These are phyloP conservation scores for Ogataea degrootiae DNA, from an alignment of 805 yeast genomes.

Conservation along the genomic window DNA sequence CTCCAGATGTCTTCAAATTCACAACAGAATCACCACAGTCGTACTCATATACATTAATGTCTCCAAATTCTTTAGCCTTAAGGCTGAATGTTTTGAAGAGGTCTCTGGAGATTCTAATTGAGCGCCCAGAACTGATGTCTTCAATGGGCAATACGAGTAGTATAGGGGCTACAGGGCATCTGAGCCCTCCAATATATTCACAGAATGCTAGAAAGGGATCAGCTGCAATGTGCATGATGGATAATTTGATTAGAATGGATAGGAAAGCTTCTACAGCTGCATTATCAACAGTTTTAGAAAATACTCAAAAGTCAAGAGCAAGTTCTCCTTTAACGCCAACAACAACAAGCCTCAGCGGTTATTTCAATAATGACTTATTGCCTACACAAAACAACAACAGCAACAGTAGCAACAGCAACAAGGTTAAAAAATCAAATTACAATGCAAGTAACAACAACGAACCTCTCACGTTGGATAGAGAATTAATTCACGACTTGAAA, in stretches of 20 bases:
- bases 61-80: slow-evolving; percentile 75
- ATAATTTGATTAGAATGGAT: slow-evolving; percentile 30
- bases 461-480: slow-evolving; percentile 9
- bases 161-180: not conserved
- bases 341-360: not conserved
- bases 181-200: not conserved
- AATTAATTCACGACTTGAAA: slow-evolving; percentile 38
- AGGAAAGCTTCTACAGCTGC: slow-evolving; percentile 44
- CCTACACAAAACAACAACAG: not conserved
- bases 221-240: slow-evolving; percentile 16
- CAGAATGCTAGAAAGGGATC: slow-evolving; percentile 12
- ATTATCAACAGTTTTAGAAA: slow-evolving; percentile 39
- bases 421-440: not conserved
- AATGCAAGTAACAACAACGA: not conserved
- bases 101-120: slow-evolving; percentile 67
- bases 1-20: slow-evolving; percentile 50
- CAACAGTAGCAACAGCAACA: not conserved
- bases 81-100: slow-evolving; percentile 70
- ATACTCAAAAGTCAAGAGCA: slow-evolving; percentile 20
- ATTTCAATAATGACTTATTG: not conserved
- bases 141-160: slow-evolving; percentile 9
- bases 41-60: slow-evolving; percentile 76
- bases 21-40: slow-evolving; percentile 81
- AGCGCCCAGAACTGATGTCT: slow-evolving; percentile 44
- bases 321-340: slow-evolving; percentile 2